Conservation (phyloP, 2,329 filamentous ascomycete genomes). For the Fusarium piperis region DNA sequence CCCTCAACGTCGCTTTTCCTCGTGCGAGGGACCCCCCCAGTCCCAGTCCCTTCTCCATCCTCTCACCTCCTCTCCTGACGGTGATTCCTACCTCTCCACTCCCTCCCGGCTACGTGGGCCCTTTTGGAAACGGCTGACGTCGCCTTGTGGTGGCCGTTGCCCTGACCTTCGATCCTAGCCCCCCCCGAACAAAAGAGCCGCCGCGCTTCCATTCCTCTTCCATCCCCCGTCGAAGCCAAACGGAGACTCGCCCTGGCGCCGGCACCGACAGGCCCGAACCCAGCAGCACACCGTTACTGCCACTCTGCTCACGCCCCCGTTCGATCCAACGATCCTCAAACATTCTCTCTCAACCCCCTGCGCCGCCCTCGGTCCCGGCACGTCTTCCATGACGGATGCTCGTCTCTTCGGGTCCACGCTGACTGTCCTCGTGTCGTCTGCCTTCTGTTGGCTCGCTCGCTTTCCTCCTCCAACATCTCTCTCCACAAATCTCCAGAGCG, state of each 20-base stretch:
- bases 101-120: slow-evolving; percentile 29
- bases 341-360: slow-evolving; percentile 34
- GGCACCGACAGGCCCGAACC: slow-evolving; percentile 30
- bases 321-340: slow-evolving; percentile 33
- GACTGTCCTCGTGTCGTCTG: slow-evolving; percentile 36
- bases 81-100: slow-evolving; percentile 17
- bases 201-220: slow-evolving; percentile 42
- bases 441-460: slow-evolving; percentile 39
- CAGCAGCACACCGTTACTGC: slow-evolving; percentile 23
- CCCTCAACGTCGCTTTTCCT: slow-evolving; percentile 7
- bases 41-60: slow-evolving; percentile 20
- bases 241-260: slow-evolving; percentile 25
- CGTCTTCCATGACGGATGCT: slow-evolving; percentile 32
- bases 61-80: background rate
- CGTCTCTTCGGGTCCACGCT: slow-evolving; percentile 40
- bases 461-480: slow-evolving; percentile 37
- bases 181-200: slow-evolving; percentile 44
- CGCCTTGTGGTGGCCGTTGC: slow-evolving; percentile 21
- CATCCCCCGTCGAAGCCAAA: slow-evolving; percentile 38
- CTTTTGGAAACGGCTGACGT: slow-evolving; percentile 38
- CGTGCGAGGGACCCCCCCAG: background rate
- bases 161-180: slow-evolving; percentile 41
- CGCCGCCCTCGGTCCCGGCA: slow-evolving; percentile 15
- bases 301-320: slow-evolving; percentile 39
- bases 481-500: slow-evolving; percentile 46